Evolutionary conservation across 2,329 filamentous ascomycete species (phyloP).

Genomic region (Hypoxylon sp.): DNA sequence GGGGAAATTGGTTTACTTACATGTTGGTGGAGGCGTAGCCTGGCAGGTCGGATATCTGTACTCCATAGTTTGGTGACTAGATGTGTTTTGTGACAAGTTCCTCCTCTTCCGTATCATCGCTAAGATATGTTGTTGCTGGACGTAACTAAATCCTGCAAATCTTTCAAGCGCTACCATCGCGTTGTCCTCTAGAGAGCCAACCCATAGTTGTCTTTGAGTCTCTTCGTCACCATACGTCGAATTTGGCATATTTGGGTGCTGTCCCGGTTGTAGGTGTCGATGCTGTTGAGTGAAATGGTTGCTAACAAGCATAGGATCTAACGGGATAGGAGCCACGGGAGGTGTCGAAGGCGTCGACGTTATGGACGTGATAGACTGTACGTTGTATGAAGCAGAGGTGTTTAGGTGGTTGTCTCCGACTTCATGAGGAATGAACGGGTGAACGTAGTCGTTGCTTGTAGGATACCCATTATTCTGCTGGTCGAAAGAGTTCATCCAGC

Average conservation of each 20-base stretch:
- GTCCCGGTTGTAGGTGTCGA: conserved; percentile 33
- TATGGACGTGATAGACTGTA: conserved; percentile 40
- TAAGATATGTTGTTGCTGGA: conserved; percentile 47
- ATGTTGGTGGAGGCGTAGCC: conserved; percentile 36
- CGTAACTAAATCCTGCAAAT: conserved; percentile 43
- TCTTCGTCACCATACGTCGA: conserved; percentile 39
- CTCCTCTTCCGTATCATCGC: conserved; percentile 45
- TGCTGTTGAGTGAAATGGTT: conserved; percentile 27
- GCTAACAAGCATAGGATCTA: conserved; percentile 36
- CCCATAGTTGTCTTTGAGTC: conserved; percentile 34
- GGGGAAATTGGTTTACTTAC: conserved; percentile 19
- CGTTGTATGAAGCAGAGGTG: conserved; percentile 38
- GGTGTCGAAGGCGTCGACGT: conserved; percentile 40
- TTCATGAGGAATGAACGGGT: conserved; percentile 37
- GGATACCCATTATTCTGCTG: conserved; percentile 37
- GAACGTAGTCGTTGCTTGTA: conserved; percentile 34
- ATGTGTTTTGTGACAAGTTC: conserved; percentile 28
- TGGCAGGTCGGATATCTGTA: conserved; percentile 38
- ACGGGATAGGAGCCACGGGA: conserved; percentile 27
- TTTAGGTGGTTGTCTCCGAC: conserved; percentile 28
- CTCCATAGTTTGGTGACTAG: conserved; percentile 37
- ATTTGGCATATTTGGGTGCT: conserved; percentile 21
- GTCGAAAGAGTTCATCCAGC: conserved; percentile 42
- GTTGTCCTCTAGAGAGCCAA: conserved; percentile 40
- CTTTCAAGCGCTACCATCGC: conserved; percentile 46